These are phyloP conservation scores for Phlegmacium glaucopus DNA, from an alignment of 768 basidiomycete genomes.

Conservation along the genomic window DNA sequence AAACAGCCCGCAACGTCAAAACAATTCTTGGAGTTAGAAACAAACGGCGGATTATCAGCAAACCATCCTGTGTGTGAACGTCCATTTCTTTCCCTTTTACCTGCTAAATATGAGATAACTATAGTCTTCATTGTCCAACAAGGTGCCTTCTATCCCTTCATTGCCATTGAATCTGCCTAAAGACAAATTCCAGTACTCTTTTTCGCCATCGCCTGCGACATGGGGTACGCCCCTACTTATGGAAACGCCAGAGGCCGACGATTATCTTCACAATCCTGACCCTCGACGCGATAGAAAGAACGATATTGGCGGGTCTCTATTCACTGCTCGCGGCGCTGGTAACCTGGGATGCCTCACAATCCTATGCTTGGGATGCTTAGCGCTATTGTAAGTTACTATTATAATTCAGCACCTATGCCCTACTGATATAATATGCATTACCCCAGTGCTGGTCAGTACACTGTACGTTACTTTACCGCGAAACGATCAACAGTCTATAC, in stretches of 20 bases:
- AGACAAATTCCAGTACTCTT: constrained; percentile 26
- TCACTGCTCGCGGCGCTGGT: constrained; percentile 56
- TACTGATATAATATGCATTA: not conserved
- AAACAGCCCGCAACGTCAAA: not conserved
- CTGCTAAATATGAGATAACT: not conserved
- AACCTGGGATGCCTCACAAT: constrained; percentile 65
- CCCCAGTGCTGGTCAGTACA: constrained; percentile 33
- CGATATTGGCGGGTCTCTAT: constrained; percentile 54
- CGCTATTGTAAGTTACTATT: constrained; percentile 50
- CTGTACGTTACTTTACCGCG: no score
- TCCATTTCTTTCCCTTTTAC: not conserved
- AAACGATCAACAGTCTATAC: not conserved
- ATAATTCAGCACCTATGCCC: not conserved
- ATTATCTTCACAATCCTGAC: constrained; percentile 61
- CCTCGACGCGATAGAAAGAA: constrained; percentile 48
- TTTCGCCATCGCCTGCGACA: constrained; percentile 44
- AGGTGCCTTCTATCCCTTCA: constrained; percentile 56
- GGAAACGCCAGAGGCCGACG: constrained; percentile 52
- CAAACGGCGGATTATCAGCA: constrained; percentile 5
- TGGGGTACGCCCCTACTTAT: constrained; percentile 44
- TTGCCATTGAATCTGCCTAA: constrained; percentile 35
- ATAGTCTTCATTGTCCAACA: constrained; percentile 15
- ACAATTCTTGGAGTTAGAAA: not conserved
- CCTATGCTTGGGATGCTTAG: constrained; percentile 42
- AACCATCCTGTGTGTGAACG: constrained; percentile 13